Evolutionary conservation across 805 yeast species (phyloP).

Genomic region (Metschnikowia gelsemii): DNA sequence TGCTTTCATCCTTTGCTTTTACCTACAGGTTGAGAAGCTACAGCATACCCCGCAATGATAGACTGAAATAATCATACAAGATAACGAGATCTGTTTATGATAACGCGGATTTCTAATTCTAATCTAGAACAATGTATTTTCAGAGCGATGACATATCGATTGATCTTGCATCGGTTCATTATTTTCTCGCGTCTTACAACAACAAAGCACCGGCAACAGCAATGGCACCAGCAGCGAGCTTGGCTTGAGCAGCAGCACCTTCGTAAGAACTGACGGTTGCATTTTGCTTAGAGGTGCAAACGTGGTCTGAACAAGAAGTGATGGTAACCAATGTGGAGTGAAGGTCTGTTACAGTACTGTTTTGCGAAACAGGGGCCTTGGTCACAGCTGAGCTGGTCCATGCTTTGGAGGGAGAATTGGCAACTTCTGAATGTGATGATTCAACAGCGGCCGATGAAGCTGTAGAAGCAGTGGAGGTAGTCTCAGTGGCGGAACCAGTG

Average conservation of each 20-base stretch:
- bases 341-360: slow-evolving; percentile 20
- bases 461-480: slow-evolving; percentile 28
- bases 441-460: slow-evolving; percentile 24
- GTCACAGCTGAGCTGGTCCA: slow-evolving; percentile 16
- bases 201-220: slow-evolving; percentile 19
- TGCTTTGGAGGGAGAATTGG: slow-evolving; percentile 12
- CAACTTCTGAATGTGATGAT: slow-evolving; percentile 28
- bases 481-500: slow-evolving; percentile 14
- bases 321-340: slow-evolving; percentile 27
- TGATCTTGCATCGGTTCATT: too few species aligned
- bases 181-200: slow-evolving; percentile 15
- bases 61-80: too few species aligned
- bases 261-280: slow-evolving; percentile 10
- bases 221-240: slow-evolving; percentile 19
- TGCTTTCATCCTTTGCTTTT: too few species aligned
- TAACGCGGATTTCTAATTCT: too few species aligned
- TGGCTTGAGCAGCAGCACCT: slow-evolving; percentile 17
- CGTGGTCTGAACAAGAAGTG: slow-evolving; percentile 26
- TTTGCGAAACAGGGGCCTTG: slow-evolving; percentile 7
- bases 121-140: too few species aligned
- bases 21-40: too few species aligned
- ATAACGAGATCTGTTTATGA: too few species aligned
- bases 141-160: too few species aligned
- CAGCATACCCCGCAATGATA: too few species aligned
- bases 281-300: slow-evolving; percentile 6